Percentiles rank a stretch among this genome's conserved stretches.
Evolutionary conservation across 345 rosid species (phyloP).

Genomic region (Erysimum cheiranthoides): DNA sequence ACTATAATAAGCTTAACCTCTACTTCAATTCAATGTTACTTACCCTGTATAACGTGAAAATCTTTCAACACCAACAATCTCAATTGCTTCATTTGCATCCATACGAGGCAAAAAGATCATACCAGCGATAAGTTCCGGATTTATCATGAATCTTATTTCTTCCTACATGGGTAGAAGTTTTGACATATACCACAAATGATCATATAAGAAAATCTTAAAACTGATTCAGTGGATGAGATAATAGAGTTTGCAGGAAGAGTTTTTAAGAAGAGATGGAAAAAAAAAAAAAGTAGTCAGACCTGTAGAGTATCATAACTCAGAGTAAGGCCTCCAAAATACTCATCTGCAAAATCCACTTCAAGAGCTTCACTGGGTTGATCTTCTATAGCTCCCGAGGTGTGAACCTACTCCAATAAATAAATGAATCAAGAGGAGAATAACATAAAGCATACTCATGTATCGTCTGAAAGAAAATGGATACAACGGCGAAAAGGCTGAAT

Average conservation of each 20-base stretch:
- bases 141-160: conserved; percentile 90
- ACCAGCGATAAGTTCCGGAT: conserved; percentile 85
- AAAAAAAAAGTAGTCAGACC: conserved; percentile 49
- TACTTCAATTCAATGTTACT: conserved; percentile 30
- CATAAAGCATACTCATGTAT: conserved; percentile 8
- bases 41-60: conserved; percentile 80
- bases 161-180: conserved; percentile 56
- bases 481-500: neutral
- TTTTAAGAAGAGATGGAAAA: neutral
- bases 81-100: conserved; percentile 85
- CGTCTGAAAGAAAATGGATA: neutral
- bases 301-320: conserved; percentile 75
- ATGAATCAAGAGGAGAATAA: neutral
- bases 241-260: conserved; percentile 10
- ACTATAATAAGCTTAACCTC: conserved; percentile 26
- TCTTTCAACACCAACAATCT: conserved; percentile 84
- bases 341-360: conserved; percentile 91
- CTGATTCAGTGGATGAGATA: neutral
- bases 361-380: conserved; percentile 66
- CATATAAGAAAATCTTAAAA: neutral
- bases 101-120: conserved; percentile 92
- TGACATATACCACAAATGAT: neutral
- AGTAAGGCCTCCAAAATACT: conserved; percentile 87
- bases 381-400: conserved; percentile 68
- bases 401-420: conserved; percentile 51